These are phyloP conservation scores for Pisolithus microcarpus DNA, from an alignment of 768 basidiomycete genomes.

Conservation along the genomic window DNA sequence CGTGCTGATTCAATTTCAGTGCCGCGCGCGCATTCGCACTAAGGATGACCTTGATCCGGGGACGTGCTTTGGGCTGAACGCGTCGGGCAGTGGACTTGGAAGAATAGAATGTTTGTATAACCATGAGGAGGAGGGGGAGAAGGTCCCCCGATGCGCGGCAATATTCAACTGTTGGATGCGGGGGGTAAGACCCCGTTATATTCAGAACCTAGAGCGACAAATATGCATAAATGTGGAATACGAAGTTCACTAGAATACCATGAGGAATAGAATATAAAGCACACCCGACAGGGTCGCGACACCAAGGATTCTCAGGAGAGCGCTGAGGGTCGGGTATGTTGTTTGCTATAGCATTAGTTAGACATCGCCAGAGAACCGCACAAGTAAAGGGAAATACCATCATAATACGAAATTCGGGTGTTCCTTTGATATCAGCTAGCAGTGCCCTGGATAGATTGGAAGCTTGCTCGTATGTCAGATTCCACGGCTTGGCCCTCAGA, in stretches of 20 bases:
- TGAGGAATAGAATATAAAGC: background rate
- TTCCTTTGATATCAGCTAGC: too few relatives aligned
- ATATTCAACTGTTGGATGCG: background rate
- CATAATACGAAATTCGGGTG: background rate
- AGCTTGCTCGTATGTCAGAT: background rate
- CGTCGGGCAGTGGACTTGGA: too few relatives aligned
- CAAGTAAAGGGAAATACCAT: too few relatives aligned
- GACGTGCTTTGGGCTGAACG: too few relatives aligned
- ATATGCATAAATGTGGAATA: background rate
- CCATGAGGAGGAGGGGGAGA: background rate
- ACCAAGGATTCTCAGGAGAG: background rate
- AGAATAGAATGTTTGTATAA: background rate
- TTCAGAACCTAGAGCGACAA: background rate
- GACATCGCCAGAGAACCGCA: too few relatives aligned
- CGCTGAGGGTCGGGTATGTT: background rate
- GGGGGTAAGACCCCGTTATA: background rate
- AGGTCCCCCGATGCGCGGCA: background rate
- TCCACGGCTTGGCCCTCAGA: constrained; percentile 8
- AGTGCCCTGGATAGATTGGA: too few relatives aligned
- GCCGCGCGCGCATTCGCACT: too few relatives aligned
- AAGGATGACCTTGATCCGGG: too few relatives aligned
- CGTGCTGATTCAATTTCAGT: too few relatives aligned
- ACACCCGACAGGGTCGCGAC: background rate
- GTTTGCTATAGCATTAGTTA: background rate
- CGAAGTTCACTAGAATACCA: background rate